These are phyloP conservation scores for Sclerotiophoma versabilis DNA, from an alignment of 2,329 filamentous ascomycete genomes.

Conservation along the genomic window DNA sequence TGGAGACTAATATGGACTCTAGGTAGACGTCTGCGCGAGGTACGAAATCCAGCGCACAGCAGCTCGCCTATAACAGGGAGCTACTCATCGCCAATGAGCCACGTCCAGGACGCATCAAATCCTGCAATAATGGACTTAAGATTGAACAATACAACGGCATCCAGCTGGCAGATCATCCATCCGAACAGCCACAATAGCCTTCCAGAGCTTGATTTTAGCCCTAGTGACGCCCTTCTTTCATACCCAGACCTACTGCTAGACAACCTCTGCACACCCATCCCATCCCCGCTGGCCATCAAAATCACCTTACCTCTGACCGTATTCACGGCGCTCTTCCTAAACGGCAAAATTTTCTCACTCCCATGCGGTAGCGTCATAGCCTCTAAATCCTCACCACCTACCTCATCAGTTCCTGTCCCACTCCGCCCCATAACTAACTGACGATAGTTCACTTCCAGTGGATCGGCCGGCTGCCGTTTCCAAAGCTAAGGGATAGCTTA, in stretches of 20 bases:
- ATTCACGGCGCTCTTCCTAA: slow-evolving; percentile 11
- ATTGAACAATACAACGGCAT: neutral
- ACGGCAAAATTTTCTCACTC: slow-evolving; percentile 1
- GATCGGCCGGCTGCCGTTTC: slow-evolving; percentile 54
- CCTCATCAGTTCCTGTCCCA: slow-evolving; percentile 19
- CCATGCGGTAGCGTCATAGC: neutral
- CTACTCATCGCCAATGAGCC: slow-evolving; percentile 27
- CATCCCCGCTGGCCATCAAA: neutral
- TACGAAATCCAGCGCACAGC: no score
- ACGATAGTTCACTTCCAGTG: slow-evolving; percentile 47
- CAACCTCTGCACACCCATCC: neutral
- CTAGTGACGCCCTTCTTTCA: neutral
- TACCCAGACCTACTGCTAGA: neutral
- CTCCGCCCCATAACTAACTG: slow-evolving; percentile 49
- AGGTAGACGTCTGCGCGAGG: slow-evolving; percentile 4
- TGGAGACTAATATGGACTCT: neutral
- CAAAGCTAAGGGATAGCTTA: slow-evolving; percentile 49
- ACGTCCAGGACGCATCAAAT: slow-evolving; percentile 24
- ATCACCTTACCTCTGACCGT: slow-evolving; percentile 2
- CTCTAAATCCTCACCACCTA: neutral
- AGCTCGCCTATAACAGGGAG: slow-evolving; percentile 15
- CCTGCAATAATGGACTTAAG: neutral
- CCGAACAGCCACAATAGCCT: neutral
- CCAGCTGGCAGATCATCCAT: neutral
- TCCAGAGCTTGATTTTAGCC: neutral